phyloP scores from a whole-genome alignment of 176 grass and related monocot genomes.

The Eragrostis curvula region DNA sequence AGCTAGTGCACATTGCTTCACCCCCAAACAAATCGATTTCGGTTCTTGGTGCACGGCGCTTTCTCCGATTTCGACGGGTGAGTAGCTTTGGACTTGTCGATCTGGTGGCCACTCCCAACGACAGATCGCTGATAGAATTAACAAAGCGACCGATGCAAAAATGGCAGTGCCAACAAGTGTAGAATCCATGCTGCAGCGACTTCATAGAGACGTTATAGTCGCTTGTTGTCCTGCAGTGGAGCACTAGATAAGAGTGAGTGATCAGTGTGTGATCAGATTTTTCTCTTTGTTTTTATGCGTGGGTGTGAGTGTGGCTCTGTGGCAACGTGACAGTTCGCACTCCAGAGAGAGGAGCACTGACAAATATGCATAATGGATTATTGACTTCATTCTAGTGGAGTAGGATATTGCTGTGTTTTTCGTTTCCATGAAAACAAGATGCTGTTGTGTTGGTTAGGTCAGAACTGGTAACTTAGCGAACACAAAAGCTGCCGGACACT shows the following conservation, averaged over 20 bases:
- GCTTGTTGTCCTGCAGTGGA: constrained; percentile 19
- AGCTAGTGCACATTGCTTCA: constrained; percentile 49
- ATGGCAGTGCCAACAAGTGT: not conserved
- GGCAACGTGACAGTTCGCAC: constrained; percentile 6
- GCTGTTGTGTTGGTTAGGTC: constrained; percentile 20
- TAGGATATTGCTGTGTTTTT: constrained; percentile 17
- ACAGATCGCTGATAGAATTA: constrained; percentile 11
- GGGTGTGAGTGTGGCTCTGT: constrained; percentile 13
- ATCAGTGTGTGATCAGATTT: not conserved
- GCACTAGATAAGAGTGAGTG: constrained; percentile 19
- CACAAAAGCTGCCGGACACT: constrained; percentile 3
- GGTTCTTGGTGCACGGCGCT: constrained; percentile 36
- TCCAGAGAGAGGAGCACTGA: constrained; percentile 16
- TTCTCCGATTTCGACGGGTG: constrained; percentile 47
- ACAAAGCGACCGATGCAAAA: constrained; percentile 22
- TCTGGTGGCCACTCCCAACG: constrained; percentile 46
- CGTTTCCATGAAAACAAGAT: not conserved
- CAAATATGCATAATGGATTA: not conserved
- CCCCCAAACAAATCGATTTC: constrained; percentile 59
- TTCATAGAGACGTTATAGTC: constrained; percentile 21
- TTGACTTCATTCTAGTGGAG: constrained; percentile 6
- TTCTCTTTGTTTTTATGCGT: not conserved
- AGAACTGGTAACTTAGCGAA: constrained; percentile 33
- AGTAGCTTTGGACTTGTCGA: not conserved
- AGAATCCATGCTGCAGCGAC: constrained; percentile 3